Base-by-base conservation (phyloP, 257 asterid species). In the Solanum sitiens region DNA sequence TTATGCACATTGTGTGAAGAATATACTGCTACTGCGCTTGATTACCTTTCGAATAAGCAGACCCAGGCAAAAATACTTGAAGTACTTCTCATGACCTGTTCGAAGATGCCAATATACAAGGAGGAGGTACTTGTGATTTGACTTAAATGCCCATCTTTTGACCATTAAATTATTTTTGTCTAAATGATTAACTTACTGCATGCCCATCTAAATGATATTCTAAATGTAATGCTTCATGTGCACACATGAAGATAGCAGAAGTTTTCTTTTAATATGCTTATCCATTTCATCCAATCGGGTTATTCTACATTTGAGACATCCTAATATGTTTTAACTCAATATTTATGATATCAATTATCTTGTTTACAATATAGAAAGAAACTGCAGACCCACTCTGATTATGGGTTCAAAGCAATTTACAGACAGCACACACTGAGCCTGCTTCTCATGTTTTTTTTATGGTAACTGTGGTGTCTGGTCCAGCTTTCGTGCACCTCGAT, bases 1-100 rank as follows among this genome's bases (percentile, higher is more conserved):
- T 86, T 95, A 65, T 97, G 99, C 89, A 42, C 89, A 40, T 40
- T 93, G 87, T 97, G 99, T 91, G 96, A 94, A 91, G 91, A 95
- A 86, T 94, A 91, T 90, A 89, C 96, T 70, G 59, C 91, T 39
- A 91, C 94, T 68, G 99, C 99, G 87, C 93, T 97, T 87, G 44
- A 37, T 76, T 97, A 95, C 92, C 93, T 97, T 50, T 59, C 93
- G 12, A 89, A 91, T 42, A 93, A 97, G 92, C 92, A 93, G 88
- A 95, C 98, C 79, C 95, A 95, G 84, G 89, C 90, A 27, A 93
- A 95, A 90, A 92, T 97, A 89, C 88, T 94, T 61, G 87, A 70
- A 88, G 80, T 86, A 88, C 95, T 95, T 91, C 98, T 93, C 92
- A 90, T 94, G 84, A 88, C 96, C 63, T 97, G 99, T 94, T 91